phyloP scores from a whole-genome alignment of 164 flowering plant genomes.

The Berberis thunbergii region DNA sequence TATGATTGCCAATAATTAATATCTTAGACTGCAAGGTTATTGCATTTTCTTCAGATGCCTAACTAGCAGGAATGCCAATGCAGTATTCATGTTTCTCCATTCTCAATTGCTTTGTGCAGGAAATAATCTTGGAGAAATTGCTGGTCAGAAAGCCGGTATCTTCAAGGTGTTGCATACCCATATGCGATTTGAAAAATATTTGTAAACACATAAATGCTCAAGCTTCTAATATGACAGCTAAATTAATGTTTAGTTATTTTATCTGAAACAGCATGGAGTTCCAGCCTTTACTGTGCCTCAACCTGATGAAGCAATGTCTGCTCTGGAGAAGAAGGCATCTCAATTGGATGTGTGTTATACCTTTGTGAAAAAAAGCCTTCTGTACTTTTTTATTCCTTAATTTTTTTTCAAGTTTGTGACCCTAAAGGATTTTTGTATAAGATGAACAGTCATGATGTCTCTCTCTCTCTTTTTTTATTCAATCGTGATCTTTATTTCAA shows the following conservation, averaged over 20 bases:
- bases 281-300: slow-evolving; percentile 95
- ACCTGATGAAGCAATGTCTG: slow-evolving; percentile 94
- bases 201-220: no score
- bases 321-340: slow-evolving; percentile 68
- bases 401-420: no score
- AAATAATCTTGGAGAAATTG: slow-evolving; percentile 86
- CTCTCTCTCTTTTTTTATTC: no score
- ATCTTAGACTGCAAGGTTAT: no score
- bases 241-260: not conserved
- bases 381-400: no score
- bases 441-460: no score
- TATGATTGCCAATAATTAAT: no score
- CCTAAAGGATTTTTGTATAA: no score
- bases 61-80: not conserved
- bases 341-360: slow-evolving; percentile 52
- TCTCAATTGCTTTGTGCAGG: slow-evolving; percentile 36
- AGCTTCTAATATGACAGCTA: no score
- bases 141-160: slow-evolving; percentile 96
- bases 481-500: no score
- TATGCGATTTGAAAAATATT: no score
- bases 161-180: slow-evolving; percentile 54
- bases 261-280: slow-evolving; percentile 46
- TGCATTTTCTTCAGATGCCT: not conserved
- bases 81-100: not conserved
- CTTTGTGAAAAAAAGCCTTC: not conserved